Evolutionary conservation across 192 early-diverging fungal species (phyloP).

Genomic region (Mortierella hygrophila): DNA sequence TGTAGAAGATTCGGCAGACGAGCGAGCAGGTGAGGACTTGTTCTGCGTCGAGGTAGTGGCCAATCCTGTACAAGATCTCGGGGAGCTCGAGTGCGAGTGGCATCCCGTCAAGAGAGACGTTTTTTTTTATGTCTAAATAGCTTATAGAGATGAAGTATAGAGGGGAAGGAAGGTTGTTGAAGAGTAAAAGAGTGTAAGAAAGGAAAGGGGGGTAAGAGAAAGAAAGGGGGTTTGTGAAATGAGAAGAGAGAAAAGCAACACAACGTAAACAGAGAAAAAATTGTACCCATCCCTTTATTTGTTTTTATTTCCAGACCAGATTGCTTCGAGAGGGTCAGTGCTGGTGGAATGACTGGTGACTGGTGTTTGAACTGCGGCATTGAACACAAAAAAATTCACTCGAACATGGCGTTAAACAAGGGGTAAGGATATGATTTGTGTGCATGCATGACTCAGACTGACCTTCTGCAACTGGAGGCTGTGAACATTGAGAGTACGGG

Average conservation of each 20-base stretch:
- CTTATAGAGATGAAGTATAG: not conserved
- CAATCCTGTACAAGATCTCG: constrained; percentile 15
- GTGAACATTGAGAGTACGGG: not conserved
- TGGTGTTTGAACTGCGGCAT: constrained; percentile 1
- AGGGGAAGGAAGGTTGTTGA: not conserved
- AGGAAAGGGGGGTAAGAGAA: not conserved
- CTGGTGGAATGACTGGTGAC: not conserved
- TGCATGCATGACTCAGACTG: constrained; percentile 1
- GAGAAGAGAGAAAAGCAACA: not conserved
- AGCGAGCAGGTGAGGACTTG: constrained; percentile 9
- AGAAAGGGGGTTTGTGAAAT: not conserved
- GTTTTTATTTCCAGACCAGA: not conserved
- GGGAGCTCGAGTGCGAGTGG: constrained; percentile 11
- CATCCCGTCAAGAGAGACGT: not conserved
- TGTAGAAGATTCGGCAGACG: constrained; percentile 5
- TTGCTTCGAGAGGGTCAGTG: not conserved
- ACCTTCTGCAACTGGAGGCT: not conserved
- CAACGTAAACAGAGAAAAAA: no score
- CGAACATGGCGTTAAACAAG: not conserved
- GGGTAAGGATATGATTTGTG: not conserved
- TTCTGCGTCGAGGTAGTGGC: not conserved
- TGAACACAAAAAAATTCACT: not conserved
- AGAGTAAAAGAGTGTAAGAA: not conserved
- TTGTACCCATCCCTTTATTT: no score
- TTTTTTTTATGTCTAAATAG: not conserved